A percentile compares a stretch with the other conserved stretches of the same genome.
phyloP scores from a whole-genome alignment of 2,329 filamentous ascomycete species.

The Aspergillus tanneri region DNA sequence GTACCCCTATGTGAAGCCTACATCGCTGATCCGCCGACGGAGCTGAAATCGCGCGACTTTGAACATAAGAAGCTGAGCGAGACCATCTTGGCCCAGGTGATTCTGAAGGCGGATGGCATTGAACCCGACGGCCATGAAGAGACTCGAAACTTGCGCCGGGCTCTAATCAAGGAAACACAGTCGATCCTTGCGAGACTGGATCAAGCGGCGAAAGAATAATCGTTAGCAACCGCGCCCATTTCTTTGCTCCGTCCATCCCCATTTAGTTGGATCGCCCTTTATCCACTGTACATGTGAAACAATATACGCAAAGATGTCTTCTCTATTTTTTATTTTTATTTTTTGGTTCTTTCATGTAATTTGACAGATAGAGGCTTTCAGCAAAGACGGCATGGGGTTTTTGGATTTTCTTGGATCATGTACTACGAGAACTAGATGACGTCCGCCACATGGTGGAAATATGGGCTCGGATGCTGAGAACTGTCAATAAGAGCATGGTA shows the following conservation, averaged over 20 bases:
- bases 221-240: neutral
- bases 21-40: slow-evolving; percentile 39
- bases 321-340: neutral
- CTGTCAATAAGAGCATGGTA: neutral
- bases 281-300: slow-evolving; percentile 8
- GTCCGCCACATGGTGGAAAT: neutral
- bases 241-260: no score
- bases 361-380: neutral
- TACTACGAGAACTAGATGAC: no score
- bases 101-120: slow-evolving; percentile 65
- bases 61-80: slow-evolving; percentile 48
- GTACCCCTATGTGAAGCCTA: slow-evolving; percentile 41
- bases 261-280: neutral
- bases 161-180: slow-evolving; percentile 46
- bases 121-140: slow-evolving; percentile 68
- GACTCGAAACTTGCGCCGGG: slow-evolving; percentile 50
- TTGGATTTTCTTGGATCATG: no score
- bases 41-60: slow-evolving; percentile 41
- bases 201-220: slow-evolving; percentile 20
- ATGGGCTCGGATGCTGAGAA: neutral
- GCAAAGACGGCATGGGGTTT: neutral
- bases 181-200: slow-evolving; percentile 41
- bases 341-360: no score
- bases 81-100: slow-evolving; percentile 44
- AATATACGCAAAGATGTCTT: neutral